Base-by-base conservation (phyloP, 2,329 filamentous ascomycete species). In the Xylariales sp. region DNA sequence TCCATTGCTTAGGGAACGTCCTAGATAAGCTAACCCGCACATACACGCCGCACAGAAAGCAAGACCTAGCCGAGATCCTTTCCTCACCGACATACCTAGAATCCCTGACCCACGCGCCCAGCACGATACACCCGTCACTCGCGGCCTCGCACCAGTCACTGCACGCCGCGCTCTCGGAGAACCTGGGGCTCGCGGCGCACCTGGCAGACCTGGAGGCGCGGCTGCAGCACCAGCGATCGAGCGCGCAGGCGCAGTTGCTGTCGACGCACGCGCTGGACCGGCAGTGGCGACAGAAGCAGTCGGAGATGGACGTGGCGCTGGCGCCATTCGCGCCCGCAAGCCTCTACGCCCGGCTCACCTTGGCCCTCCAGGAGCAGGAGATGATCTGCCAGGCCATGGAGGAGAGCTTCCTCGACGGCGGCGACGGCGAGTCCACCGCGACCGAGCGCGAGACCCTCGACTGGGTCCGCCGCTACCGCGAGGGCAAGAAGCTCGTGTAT, bases 281-380 rank as follows among this genome's bases (percentile, higher is more conserved):
- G n/a, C 84, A 91, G 54, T 97, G 93, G 87, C 80, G 83, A 39
- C 78, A 85, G 49, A 94, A 93, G 61, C 88, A 97, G 61, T 73
- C 78, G 2, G 88, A 93, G 52, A 93, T 95, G 76, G 93, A 97
- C 59, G 73, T 79, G 36, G 88, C 87, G 6, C 68, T 97, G 43
- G 78, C 81, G 24, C 86, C 87, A 1, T 97, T 95, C 65, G 86
- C 87, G 18, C 89, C 91, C 0, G 85, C 88, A 29, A 84, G 86
- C 29, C 69, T 97, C 52, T 96, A 97, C 57, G 85, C 90, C 61
- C 75, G 85, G 36, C 70, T 97, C 10, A 80, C 72, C 31, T 83
- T 85, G 41, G 83, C 81, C 8, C 80, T 94, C 13, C 76, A 78
- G 37, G 91, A 97, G 67, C 90, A 95, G 62, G 88, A 90, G 45